Evolutionary conservation across 352 stramenopile species (phyloP).

Genomic region (Pythium myriotylum): DNA sequence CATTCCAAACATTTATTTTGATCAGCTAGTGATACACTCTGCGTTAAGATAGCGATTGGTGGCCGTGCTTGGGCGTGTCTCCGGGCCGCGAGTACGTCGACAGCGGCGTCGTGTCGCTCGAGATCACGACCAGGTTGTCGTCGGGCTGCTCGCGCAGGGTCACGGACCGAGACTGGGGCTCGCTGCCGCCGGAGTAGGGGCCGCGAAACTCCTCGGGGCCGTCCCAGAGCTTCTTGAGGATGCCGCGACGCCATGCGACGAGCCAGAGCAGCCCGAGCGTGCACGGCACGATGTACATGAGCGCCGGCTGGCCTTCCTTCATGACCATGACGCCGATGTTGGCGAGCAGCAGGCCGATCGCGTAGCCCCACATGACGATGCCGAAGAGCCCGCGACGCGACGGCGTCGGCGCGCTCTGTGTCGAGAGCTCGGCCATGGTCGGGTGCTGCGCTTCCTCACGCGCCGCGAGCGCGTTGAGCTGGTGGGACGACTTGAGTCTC

Average conservation of each 20-base stretch:
- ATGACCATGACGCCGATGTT: conserved; percentile 94
- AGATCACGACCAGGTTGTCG: conserved; percentile 21
- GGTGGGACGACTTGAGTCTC: conserved; percentile 42
- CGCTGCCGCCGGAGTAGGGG: neutral
- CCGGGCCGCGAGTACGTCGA: conserved; percentile 23
- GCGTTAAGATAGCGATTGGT: too few species aligned
- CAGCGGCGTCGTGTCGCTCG: conserved; percentile 16
- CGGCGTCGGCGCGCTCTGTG: conserved; percentile 6
- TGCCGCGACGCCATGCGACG: conserved; percentile 78
- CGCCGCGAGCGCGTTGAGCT: conserved; percentile 6
- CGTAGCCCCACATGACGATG: conserved; percentile 93
- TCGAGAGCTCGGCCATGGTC: conserved; percentile 48
- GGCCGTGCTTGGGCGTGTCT: conserved; percentile 19
- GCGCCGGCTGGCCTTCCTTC: conserved; percentile 92
- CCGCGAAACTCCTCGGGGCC: conserved; percentile 53
- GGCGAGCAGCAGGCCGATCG: conserved; percentile 91
- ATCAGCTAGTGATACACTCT: neutral
- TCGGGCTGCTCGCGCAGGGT: conserved; percentile 12
- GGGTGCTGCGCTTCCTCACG: conserved; percentile 5
- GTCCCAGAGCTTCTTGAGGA: conserved; percentile 89
- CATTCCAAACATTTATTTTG: neutral
- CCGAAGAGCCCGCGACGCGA: conserved; percentile 65
- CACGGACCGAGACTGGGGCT: conserved; percentile 5
- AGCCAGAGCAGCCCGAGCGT: conserved; percentile 86
- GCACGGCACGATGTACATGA: conserved; percentile 96